These are phyloP conservation scores for Neurospora africana DNA, from an alignment of 495 filamentous ascomycete genomes.

Conservation along the genomic window DNA sequence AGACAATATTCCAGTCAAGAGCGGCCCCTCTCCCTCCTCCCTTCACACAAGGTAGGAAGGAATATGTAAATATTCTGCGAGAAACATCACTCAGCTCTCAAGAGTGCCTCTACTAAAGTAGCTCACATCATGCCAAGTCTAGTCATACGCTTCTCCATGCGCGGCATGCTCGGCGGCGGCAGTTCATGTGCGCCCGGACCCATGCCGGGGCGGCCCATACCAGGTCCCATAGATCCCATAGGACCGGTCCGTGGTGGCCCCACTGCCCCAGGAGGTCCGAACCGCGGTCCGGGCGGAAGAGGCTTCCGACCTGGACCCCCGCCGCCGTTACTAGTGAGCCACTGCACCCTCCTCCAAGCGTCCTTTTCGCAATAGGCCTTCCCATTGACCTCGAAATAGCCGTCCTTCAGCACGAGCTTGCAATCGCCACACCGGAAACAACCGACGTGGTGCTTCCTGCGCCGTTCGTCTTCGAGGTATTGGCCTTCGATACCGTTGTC, in stretches of 20 bases:
- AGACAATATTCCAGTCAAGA: neutral
- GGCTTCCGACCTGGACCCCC: slow-evolving; percentile 2
- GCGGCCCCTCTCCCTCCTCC: neutral
- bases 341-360: slow-evolving; percentile 48
- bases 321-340: slow-evolving; percentile 1
- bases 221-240: slow-evolving; percentile 8
- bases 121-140: slow-evolving; percentile 74
- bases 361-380: slow-evolving; percentile 74
- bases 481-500: slow-evolving; percentile 83
- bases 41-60: neutral
- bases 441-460: slow-evolving; percentile 71
- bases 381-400: slow-evolving; percentile 48
- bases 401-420: slow-evolving; percentile 47
- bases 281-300: slow-evolving; percentile 9
- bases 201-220: slow-evolving; percentile 3
- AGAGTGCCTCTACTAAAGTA: neutral
- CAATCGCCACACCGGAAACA: slow-evolving; percentile 76
- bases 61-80: neutral
- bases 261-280: slow-evolving; percentile 5
- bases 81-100: neutral
- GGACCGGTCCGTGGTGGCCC: neutral
- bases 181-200: slow-evolving; percentile 12
- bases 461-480: slow-evolving; percentile 76
- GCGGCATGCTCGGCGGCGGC: slow-evolving; percentile 12
- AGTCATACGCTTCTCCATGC: slow-evolving; percentile 68